Base-by-base conservation (phyloP, 345 rosid genomes). In the Reutealis trisperma region DNA sequence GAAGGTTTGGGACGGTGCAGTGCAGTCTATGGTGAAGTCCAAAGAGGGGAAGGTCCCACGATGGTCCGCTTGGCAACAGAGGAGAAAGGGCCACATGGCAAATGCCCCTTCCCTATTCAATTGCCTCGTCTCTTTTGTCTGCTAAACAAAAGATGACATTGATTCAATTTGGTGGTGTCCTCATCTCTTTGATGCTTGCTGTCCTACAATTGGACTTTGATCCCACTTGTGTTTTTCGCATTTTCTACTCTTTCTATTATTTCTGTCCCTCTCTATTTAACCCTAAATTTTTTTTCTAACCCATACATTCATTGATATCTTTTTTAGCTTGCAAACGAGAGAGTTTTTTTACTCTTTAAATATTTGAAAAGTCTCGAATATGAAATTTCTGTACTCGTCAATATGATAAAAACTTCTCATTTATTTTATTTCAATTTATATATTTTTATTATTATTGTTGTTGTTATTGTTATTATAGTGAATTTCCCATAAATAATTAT, bases 41-140 rank as follows among this genome's bases (percentile, higher is more conserved):
- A 52, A 47, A 59, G 77, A 63, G 80, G 27, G 58, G 80, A 12
- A 74, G 80, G 88, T 47, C 71, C 84, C 80, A 74, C 78, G 42
- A 42, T 1, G 27, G 74, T 49, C 63, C 30, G 42, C 45, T 57
- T 25, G 70, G 47, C 10, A 52, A 58, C n/a, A 13, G 34, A 59
- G 70, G 51, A 71, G 86, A 83, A 70, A 27, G 19, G 73, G 11
- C 69, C 60, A 22, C 34, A 60, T 69, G 79, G 68, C 60, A 19
- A 13, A n/a, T 22, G 54, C 76, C 76, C 65, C 75, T 59, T 67
- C 22, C 30, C 44, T 73, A 75, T 82, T 82, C 72, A 84, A 75
- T 70, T 73, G 74, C 59, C n/a, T 59, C 22, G 60, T 67, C 77
- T 45, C 44, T 67, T 49, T 63, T 70, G 52, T 62, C 63, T 24